A percentile compares a stretch with the other conserved stretches of the same genome.
Evolutionary conservation across 768 basidiomycete species (phyloP).

Genomic region (Rhodocollybia butyracea): DNA sequence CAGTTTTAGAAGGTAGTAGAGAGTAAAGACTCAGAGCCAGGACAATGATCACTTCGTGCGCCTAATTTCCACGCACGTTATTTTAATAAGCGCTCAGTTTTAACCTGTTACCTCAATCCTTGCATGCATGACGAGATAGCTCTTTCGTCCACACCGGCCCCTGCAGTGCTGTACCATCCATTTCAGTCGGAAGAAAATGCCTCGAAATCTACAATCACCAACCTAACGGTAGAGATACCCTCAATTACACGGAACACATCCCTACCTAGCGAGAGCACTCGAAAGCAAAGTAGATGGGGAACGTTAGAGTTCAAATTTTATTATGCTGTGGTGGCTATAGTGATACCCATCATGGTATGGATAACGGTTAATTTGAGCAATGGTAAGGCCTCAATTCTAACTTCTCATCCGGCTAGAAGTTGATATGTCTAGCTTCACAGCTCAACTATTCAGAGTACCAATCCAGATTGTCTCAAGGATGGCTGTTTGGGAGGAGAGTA

Average conservation of each 20-base stretch:
- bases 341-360: constrained; percentile 74
- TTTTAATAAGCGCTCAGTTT: too few species aligned
- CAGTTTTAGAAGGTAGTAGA: too few species aligned
- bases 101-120: too few species aligned
- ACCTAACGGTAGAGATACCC: constrained; percentile 59
- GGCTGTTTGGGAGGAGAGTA: constrained; percentile 79
- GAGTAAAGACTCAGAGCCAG: too few species aligned
- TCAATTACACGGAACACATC: constrained; percentile 28
- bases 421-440: constrained; percentile 60
- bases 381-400: constrained; percentile 57
- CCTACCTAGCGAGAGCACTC: constrained; percentile 18
- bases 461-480: constrained; percentile 61
- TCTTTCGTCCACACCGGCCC: too few species aligned
- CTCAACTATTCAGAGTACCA: constrained; percentile 69
- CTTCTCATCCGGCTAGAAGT: background rate
- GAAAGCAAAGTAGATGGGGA: constrained; percentile 62
- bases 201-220: constrained; percentile 28
- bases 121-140: too few species aligned
- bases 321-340: constrained; percentile 52
- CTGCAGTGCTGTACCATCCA: too few species aligned
- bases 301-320: constrained; percentile 83
- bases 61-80: too few species aligned
- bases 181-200: too few species aligned
- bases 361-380: constrained; percentile 70
- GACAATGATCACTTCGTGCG: too few species aligned